Evolutionary conservation across 2,329 filamentous ascomycete genomes (phyloP).

Genomic region (Lachnellula hyalina): DNA sequence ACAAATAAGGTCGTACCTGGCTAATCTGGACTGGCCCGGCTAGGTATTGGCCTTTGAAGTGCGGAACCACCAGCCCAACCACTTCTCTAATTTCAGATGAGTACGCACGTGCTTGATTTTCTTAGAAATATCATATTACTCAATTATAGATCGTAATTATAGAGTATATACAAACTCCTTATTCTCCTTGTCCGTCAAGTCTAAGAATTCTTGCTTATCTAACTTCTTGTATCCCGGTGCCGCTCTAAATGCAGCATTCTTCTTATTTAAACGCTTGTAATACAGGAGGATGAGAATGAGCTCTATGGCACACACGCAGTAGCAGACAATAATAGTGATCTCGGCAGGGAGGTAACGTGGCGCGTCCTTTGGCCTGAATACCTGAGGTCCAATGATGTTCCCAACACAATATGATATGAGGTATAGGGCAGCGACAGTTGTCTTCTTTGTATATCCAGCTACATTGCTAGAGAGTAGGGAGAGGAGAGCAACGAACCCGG

Average conservation of each 20-base stretch:
- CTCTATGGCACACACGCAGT: slow-evolving; percentile 17
- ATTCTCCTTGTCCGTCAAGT: slow-evolving; percentile 31
- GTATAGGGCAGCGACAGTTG: slow-evolving; percentile 41
- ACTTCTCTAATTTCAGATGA: too few species aligned
- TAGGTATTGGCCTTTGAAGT: too few species aligned
- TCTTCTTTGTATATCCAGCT: slow-evolving; percentile 45
- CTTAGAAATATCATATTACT: not conserved
- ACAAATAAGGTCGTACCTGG: too few species aligned
- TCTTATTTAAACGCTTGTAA: slow-evolving; percentile 25
- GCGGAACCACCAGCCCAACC: too few species aligned
- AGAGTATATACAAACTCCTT: slow-evolving; percentile 29
- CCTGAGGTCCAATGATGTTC: slow-evolving; percentile 44
- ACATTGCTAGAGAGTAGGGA: slow-evolving; percentile 39
- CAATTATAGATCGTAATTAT: slow-evolving; percentile 4
- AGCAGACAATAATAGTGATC: slow-evolving; percentile 43
- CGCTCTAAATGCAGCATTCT: slow-evolving; percentile 19
- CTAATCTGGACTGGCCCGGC: too few species aligned
- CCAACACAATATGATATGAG: slow-evolving; percentile 46
- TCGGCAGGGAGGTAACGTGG: slow-evolving; percentile 35
- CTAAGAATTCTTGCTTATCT: slow-evolving; percentile 30
- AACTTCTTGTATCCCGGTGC: slow-evolving; percentile 24
- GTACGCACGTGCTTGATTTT: too few species aligned
- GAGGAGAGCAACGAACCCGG: slow-evolving; percentile 31
- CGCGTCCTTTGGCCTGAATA: slow-evolving; percentile 39
- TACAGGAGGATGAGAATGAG: slow-evolving; percentile 24